Evolutionary conservation across 495 filamentous ascomycete species (phyloP).

Genomic region (Clavariopsis aquatica): DNA sequence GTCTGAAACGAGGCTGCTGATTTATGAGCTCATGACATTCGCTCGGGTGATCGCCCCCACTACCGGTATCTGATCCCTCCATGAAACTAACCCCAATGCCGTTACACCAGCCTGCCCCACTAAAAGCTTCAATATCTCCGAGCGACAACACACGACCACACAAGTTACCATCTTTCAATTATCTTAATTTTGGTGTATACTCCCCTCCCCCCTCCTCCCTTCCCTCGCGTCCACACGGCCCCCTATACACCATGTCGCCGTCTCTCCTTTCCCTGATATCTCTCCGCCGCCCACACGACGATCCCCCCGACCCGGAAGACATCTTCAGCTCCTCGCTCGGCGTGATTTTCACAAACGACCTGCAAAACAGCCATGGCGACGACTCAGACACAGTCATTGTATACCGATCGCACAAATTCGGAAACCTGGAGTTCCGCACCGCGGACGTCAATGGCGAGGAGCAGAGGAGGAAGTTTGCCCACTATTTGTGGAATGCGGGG

Average conservation of each 20-base stretch:
- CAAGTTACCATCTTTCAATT: too few species aligned
- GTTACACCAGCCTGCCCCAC: not conserved
- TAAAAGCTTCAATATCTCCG: not conserved
- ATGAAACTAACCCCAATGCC: not conserved
- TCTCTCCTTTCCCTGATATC: slow-evolving; percentile 29
- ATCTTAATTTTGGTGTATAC: too few species aligned
- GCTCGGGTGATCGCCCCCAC: not conserved
- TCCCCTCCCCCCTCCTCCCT: too few species aligned
- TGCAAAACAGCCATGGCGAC: slow-evolving; percentile 74
- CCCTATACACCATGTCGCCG: not conserved
- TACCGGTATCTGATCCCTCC: too few species aligned
- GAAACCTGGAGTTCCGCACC: slow-evolving; percentile 52
- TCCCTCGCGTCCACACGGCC: too few species aligned
- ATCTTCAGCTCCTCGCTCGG: slow-evolving; percentile 63
- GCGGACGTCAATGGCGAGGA: slow-evolving; percentile 59
- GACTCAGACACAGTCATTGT: slow-evolving; percentile 60
- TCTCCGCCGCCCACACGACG: slow-evolving; percentile 4
- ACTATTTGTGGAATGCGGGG: slow-evolving; percentile 85
- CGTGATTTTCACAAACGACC: slow-evolving; percentile 75
- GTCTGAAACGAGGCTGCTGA: slow-evolving; percentile 1
- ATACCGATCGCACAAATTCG: slow-evolving; percentile 57
- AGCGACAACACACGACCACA: too few species aligned
- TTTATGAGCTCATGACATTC: not conserved
- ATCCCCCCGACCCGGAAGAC: slow-evolving; percentile 58
- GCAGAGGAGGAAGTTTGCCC: slow-evolving; percentile 69